These are phyloP conservation scores for Excoecaria agallocha DNA, from an alignment of 345 rosid species.

Conservation along the genomic window DNA sequence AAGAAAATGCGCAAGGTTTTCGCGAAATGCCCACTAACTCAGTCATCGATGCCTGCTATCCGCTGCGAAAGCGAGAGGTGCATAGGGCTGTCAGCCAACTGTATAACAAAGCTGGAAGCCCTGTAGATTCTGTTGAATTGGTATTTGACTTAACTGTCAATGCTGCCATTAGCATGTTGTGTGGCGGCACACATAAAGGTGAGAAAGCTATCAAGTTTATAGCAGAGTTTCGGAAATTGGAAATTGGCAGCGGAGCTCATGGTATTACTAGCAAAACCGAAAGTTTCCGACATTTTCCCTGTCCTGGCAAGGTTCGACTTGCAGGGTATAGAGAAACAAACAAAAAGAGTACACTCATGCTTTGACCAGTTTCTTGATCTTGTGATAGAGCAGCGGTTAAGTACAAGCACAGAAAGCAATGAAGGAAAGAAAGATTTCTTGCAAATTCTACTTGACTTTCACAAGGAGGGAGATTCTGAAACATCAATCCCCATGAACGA, in stretches of 20 bases:
- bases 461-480: too few species aligned
- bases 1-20: slow-evolving; percentile 28
- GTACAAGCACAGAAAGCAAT: neutral
- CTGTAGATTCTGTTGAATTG: slow-evolving; percentile 7
- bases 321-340: too few species aligned
- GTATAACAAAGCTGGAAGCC: slow-evolving; percentile 13
- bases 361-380: slow-evolving; percentile 23
- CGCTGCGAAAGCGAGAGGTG: slow-evolving; percentile 24
- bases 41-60: neutral
- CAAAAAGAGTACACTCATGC: neutral
- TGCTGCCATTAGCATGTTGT: too few species aligned
- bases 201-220: too few species aligned
- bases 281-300: slow-evolving; percentile 45
- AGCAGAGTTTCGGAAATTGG: neutral
- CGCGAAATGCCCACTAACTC: slow-evolving; percentile 35
- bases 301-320: too few species aligned
- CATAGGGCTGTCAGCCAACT: slow-evolving; percentile 20
- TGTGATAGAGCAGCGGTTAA: slow-evolving; percentile 19
- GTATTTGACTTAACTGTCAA: too few species aligned
- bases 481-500: too few species aligned
- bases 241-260: slow-evolving; percentile 13
- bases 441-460: too few species aligned
- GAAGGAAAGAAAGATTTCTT: neutral
- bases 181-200: too few species aligned
- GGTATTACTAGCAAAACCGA: slow-evolving; percentile 32